phyloP scores from a whole-genome alignment of 345 rosid genomes.

The Eucalyptus marginata region DNA sequence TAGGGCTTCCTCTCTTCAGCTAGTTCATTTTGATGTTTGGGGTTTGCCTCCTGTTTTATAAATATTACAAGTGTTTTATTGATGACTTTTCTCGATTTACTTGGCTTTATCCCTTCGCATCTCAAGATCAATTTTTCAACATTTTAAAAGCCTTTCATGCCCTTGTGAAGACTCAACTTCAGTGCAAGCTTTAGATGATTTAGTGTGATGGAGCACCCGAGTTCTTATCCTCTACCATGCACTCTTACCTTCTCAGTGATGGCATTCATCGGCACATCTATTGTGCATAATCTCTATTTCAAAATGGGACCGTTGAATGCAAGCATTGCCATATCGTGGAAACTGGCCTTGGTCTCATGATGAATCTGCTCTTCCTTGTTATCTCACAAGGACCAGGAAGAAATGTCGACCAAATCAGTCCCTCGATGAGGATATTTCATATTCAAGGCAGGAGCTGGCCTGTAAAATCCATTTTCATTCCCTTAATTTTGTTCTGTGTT shows the following conservation, averaged over 20 bases:
- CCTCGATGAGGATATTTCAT: background rate
- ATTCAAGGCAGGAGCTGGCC: background rate
- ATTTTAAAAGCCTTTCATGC: background rate
- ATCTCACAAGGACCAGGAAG: background rate
- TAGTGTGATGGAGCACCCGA: background rate
- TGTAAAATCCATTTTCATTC: background rate
- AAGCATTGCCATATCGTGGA: background rate
- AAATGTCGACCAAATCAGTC: background rate
- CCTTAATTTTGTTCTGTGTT: background rate
- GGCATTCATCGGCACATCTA: background rate
- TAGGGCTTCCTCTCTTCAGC: background rate
- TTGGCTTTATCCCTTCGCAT: background rate
- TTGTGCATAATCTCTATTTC: background rate
- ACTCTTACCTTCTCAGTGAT: background rate
- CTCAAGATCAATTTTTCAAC: background rate
- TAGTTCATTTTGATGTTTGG: background rate
- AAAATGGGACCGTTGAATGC: background rate
- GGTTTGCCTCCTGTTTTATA: background rate
- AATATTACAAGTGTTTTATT: background rate
- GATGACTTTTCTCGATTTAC: background rate
- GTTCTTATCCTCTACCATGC: background rate
- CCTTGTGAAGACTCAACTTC: background rate
- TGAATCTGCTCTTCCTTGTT: background rate
- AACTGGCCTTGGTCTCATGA: background rate
- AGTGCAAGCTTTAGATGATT: background rate